A percentile compares a stretch with the other conserved stretches of the same genome.
These are phyloP conservation scores for Neurospora discreta DNA, from an alignment of 495 filamentous ascomycete genomes.

Conservation along the genomic window DNA sequence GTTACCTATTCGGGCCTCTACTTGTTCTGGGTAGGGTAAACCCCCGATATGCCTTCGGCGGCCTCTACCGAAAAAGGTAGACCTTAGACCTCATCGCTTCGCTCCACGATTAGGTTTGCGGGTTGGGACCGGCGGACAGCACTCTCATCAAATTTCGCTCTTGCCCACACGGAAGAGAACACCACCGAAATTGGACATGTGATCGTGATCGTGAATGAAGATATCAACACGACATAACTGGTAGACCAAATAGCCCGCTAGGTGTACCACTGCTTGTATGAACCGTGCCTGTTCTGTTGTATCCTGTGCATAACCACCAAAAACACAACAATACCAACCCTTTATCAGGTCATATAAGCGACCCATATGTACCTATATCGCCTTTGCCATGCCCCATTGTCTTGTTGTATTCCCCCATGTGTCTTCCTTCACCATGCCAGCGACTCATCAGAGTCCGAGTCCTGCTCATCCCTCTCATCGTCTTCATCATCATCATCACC, in stretches of 20 bases:
- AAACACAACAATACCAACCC: not conserved
- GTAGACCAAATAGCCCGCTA: not conserved
- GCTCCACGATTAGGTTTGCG: not conserved
- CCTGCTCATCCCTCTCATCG: no score
- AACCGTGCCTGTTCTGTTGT: not conserved
- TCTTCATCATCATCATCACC: not conserved
- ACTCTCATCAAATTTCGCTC: not conserved
- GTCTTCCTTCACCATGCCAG: not conserved
- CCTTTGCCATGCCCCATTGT: not conserved
- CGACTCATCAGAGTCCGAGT: not conserved
- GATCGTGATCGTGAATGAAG: not conserved
- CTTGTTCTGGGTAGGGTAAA: not conserved
- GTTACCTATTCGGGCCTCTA: not conserved
- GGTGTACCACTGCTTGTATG: not conserved
- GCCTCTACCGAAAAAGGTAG: not conserved
- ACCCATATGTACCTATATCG: not conserved
- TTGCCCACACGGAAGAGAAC: not conserved
- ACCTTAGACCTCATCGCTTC: not conserved
- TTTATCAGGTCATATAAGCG: not conserved
- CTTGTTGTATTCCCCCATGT: not conserved
- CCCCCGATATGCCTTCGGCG: not conserved
- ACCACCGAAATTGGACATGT: not conserved
- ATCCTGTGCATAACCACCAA: not conserved
- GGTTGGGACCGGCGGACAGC: not conserved
- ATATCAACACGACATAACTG: not conserved